Base-by-base conservation (phyloP, 257 asterid species). In the Solanum raphanifolium region DNA sequence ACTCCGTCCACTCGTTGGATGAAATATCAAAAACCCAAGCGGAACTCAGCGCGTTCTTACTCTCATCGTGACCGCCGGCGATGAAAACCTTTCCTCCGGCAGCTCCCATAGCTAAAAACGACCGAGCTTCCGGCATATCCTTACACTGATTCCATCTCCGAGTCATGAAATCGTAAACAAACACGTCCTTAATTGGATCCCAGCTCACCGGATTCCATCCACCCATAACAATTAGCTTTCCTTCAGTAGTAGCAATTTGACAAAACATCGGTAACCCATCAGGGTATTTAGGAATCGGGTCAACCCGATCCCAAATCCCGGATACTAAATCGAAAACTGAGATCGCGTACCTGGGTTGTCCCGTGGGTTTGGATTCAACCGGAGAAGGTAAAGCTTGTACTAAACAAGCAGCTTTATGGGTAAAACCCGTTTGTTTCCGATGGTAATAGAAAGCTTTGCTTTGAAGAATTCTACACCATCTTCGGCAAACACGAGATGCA, bases 1-100 rank as follows among this genome's bases (percentile, higher is more conserved):
- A 87, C 91, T 95, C 98, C 1, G 87, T 41, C 99, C 98, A 96
- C 91, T 89, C 92, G 73, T 93, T 84, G 74, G 32, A 18, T 4
- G 85, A 83, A 0, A 94, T 23, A 7, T 94, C 95, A 34, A 88
- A 91, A 0, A 84, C 88, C 98, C 97, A 94, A 62, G 95, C 90
- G 11, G 97, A 87, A 0, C 27, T 91, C 93, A 94, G 41, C 1
- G 99, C 99, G 91, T 96, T 96, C 85, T 96, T 96, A 89, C 93
- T 92, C 93, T 91, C 98, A 60, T 96, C 99, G 86, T 96, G 99
- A 0, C 99, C 99, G 5, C 99, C 99, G 12, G 99, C 99, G 9
- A 96, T 91, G 3, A 89, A 16, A 0, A 95, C 94, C 3, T 60
- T 48, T 4, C 98, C 98, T 6, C 88, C 94, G 5, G 29, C 32